phyloP scores from a whole-genome alignment of 306 rosid genomes.

The Acacia melanoxylon region DNA sequence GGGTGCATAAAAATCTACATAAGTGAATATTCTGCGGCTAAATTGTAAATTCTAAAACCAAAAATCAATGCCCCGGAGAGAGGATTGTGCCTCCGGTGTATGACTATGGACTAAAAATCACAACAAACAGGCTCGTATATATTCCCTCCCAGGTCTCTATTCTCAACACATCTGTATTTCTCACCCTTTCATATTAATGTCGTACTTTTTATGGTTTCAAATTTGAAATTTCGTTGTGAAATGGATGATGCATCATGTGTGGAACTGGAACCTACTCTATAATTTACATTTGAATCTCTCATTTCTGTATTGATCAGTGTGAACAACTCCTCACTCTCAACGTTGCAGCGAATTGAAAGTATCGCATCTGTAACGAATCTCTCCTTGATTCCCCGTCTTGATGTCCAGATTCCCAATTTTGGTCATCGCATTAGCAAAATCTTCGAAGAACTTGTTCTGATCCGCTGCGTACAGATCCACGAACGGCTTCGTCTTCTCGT shows the following conservation, averaged over 20 bases:
- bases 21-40: no score
- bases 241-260: neutral
- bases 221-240: no score
- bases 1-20: no score
- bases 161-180: no score
- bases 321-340: neutral
- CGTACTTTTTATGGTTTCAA: neutral
- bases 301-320: neutral
- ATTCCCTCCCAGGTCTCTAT: no score
- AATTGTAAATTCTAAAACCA: no score
- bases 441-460: constrained; percentile 34
- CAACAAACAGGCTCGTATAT: no score
- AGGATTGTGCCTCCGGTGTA: no score
- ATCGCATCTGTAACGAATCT: constrained; percentile 35
- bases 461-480: constrained; percentile 29
- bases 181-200: neutral
- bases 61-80: no score
- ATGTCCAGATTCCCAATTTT: constrained; percentile 26
- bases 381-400: constrained; percentile 34
- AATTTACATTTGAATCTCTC: neutral
- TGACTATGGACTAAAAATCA: no score
- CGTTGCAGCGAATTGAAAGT: constrained; percentile 16
- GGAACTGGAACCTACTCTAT: neutral
- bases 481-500: constrained; percentile 31
- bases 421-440: constrained; percentile 23